Evolutionary conservation across 345 rosid species (phyloP).

Genomic region (Citrus inodora): DNA sequence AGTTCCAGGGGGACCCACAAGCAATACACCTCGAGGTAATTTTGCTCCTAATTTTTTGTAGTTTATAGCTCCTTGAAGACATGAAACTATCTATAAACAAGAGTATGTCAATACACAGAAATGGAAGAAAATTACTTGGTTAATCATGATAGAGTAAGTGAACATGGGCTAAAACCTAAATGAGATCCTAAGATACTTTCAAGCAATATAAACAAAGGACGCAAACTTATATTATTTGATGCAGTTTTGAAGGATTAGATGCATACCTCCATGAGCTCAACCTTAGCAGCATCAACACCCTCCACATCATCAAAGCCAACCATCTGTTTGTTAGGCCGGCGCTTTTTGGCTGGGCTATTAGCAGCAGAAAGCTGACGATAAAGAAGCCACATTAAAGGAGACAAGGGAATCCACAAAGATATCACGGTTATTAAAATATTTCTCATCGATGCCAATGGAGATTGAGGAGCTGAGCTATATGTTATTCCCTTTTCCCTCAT

Average conservation of each 20-base stretch:
- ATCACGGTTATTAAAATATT: conserved; percentile 60
- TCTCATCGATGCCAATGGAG: conserved; percentile 67
- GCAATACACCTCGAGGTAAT: conserved; percentile 83
- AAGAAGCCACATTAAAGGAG: conserved; percentile 95
- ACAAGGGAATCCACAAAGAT: conserved; percentile 82
- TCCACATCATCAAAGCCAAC: conserved; percentile 89
- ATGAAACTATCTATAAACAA: conserved; percentile 74
- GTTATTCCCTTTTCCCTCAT: conserved; percentile 87
- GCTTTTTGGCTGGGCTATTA: conserved; percentile 77
- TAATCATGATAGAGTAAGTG: not conserved
- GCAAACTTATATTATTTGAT: not conserved
- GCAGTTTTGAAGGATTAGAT: conserved; percentile 10
- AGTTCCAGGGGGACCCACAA: conserved; percentile 97
- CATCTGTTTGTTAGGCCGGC: conserved; percentile 51
- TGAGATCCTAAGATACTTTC: not conserved
- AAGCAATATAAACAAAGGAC: not conserved
- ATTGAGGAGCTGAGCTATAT: conserved; percentile 89
- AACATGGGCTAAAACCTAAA: not conserved
- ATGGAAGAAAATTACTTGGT: not conserved
- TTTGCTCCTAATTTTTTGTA: conserved; percentile 85
- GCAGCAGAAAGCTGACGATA: conserved; percentile 89
- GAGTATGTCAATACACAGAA: conserved; percentile 12
- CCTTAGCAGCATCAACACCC: conserved; percentile 92
- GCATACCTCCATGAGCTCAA: conserved; percentile 86
- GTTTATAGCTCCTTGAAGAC: conserved; percentile 90